A percentile compares a stretch with the other conserved stretches of the same genome.
These are phyloP conservation scores for Fusarium torulosum DNA, from an alignment of 2,329 filamentous ascomycete genomes.

Conservation along the genomic window DNA sequence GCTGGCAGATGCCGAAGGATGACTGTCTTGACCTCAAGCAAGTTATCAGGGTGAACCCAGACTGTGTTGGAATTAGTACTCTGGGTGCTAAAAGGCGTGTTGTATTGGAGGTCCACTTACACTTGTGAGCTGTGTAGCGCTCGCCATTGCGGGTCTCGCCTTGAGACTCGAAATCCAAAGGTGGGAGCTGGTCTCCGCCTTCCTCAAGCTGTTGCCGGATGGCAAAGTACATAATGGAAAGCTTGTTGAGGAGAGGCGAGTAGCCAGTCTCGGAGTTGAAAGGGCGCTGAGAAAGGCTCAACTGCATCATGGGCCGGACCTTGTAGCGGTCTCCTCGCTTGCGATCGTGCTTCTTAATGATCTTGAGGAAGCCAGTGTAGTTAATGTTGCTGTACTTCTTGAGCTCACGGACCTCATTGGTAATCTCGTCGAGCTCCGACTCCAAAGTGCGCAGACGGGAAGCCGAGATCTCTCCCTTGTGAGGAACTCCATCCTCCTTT, in stretches of 20 bases:
- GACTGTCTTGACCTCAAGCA: conserved; percentile 96
- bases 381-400: conserved; percentile 97
- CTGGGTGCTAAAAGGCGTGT: neutral
- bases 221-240: conserved; percentile 97
- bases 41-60: conserved; percentile 96
- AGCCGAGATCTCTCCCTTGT: conserved; percentile 63
- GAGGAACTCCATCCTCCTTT: conserved; percentile 63
- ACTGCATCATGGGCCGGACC: conserved; percentile 90
- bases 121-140: conserved; percentile 88
- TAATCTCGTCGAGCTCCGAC: conserved; percentile 85
- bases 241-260: conserved; percentile 86
- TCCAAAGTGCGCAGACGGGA: conserved; percentile 77
- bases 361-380: conserved; percentile 97
- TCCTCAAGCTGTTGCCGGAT: conserved; percentile 84
- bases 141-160: conserved; percentile 74
- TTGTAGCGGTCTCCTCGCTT: conserved; percentile 89
- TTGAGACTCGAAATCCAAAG: conserved; percentile 63
- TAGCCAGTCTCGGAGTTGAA: conserved; percentile 95
- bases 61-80: conserved; percentile 61
- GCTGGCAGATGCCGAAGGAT: conserved; percentile 92
- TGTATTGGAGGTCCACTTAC: conserved; percentile 59
- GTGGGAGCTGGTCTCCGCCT: conserved; percentile 56
- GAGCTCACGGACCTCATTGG: conserved; percentile 90
- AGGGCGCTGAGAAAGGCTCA: conserved; percentile 86
- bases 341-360: conserved; percentile 98